Evolutionary conservation across 1,284 basidiomycete genomes (phyloP), one percentile per base, ranked within the genome.

Genomic region (Leccinum griseonigrum): DNA sequence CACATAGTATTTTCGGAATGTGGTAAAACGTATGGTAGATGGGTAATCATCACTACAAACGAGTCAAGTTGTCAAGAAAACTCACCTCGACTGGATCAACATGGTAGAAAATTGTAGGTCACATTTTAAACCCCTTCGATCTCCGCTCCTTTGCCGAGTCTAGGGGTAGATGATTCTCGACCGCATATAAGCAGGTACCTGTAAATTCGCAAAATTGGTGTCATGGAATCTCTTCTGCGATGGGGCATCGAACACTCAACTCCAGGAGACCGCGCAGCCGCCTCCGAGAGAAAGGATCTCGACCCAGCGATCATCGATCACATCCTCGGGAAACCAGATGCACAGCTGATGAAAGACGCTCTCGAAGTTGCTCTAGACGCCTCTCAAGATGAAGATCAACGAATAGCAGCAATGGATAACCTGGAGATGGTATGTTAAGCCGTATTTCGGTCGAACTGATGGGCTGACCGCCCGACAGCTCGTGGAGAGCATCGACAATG

Each of bases 401-500:
- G 94, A 34, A 78, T 94, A 55, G 79, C 84, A 18, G 95, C 97
- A 0, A 80, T 98, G 68, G 97, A 99, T 77, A 87, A 98, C 74
- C 84, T 98, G 59, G 97, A 99, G 78, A 95, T 98, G 95, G 94
- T 94, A 60, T 59, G 80, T 74, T 18, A 6, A 10, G 18, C 56
- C 7, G n/a, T 9, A 28, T 3, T 22, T 46, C 6, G 7, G 8
- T 10, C 46, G 56, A 16, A 46, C 58, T 57, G 36, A 43, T 54
- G 28, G 36, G 53, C 51, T 66, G 3, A 28, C 48, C 22, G 3
- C 38, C 9, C 55, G 60, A 16, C 68, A 95, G 94, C 81, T 98
- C 29, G 85, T 98, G 66, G 95, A 98, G 74, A 85, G 87, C 54
- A 94, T 99, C 61, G 97, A 99, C 72, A 99, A 99, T 75, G 96